phyloP scores from a whole-genome alignment of 805 yeast species.

The Wickerhamiella musiphila region DNA sequence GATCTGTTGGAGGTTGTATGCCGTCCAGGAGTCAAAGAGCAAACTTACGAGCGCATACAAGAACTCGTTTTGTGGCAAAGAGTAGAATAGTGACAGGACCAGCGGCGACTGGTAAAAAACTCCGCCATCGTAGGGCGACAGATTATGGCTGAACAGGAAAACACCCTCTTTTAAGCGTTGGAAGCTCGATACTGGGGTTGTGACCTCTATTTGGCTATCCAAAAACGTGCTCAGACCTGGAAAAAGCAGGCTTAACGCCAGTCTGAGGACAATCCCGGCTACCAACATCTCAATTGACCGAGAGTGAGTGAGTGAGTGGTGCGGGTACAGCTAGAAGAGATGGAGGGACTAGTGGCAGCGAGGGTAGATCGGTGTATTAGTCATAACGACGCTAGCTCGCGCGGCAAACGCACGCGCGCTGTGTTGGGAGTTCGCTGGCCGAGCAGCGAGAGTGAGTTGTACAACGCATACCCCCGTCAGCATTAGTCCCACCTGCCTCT shows the following conservation, averaged over 20 bases:
- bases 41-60: slow-evolving; percentile 33
- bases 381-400: background rate
- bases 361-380: too few relatives aligned
- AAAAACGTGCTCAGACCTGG: slow-evolving; percentile 21
- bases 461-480: background rate
- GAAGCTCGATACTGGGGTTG: slow-evolving; percentile 62
- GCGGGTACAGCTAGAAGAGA: too few relatives aligned
- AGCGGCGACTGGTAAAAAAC: slow-evolving; percentile 76
- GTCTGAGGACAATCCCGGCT: slow-evolving; percentile 12
- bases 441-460: background rate
- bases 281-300: slow-evolving; percentile 4
- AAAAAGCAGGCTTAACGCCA: slow-evolving; percentile 10
- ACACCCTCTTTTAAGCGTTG: slow-evolving; percentile 47
- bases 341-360: too few relatives aligned
- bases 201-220: slow-evolving; percentile 40
- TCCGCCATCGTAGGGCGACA: slow-evolving; percentile 68
- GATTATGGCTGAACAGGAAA: slow-evolving; percentile 35
- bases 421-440: too few relatives aligned
- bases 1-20: slow-evolving; percentile 34
- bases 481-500: slow-evolving; percentile 1
- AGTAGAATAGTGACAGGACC: slow-evolving; percentile 34
- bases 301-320: too few relatives aligned
- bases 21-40: slow-evolving; percentile 50
- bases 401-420: background rate
- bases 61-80: slow-evolving; percentile 14